Evolutionary conservation across 352 stramenopile genomes (phyloP).

Genomic region (Phytophthora foliorum): DNA sequence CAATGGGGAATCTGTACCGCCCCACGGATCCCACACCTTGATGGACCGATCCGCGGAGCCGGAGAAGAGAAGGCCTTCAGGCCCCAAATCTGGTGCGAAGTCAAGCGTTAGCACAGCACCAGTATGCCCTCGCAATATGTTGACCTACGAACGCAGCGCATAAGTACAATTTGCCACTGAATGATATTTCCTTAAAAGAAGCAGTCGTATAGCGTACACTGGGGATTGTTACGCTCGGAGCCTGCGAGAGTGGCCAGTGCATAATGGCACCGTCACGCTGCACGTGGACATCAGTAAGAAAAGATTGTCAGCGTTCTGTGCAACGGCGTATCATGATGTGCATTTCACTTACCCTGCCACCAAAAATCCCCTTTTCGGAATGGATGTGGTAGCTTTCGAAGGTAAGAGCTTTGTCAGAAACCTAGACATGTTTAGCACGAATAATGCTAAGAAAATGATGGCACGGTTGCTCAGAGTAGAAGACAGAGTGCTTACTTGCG

Average conservation of each 20-base stretch:
- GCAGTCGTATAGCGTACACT: slow-evolving; percentile 40
- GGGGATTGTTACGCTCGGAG: slow-evolving; percentile 52
- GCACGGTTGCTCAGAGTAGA: neutral
- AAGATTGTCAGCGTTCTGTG: neutral
- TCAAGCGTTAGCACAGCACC: slow-evolving; percentile 64
- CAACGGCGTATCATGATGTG: neutral
- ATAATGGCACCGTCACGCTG: slow-evolving; percentile 75
- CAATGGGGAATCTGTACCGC: slow-evolving; percentile 49
- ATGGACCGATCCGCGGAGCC: slow-evolving; percentile 75
- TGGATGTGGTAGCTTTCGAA: slow-evolving; percentile 65
- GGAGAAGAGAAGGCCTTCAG: slow-evolving; percentile 68
- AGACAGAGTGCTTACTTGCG: slow-evolving; percentile 36
- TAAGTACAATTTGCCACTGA: neutral
- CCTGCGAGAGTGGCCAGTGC: slow-evolving; percentile 64
- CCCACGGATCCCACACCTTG: slow-evolving; percentile 80
- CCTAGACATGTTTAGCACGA: slow-evolving; percentile 25
- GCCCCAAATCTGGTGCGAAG: slow-evolving; percentile 51
- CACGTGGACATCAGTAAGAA: neutral
- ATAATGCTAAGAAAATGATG: neutral
- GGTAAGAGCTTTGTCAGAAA: slow-evolving; percentile 39
- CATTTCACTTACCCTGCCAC: slow-evolving; percentile 50
- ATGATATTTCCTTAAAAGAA: neutral
- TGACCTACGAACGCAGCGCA: slow-evolving; percentile 39
- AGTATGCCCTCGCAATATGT: slow-evolving; percentile 56
- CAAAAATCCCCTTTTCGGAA: slow-evolving; percentile 60